Conservation (phyloP, 2,329 filamentous ascomycete species). For the Ceratocystis smalleyi region DNA sequence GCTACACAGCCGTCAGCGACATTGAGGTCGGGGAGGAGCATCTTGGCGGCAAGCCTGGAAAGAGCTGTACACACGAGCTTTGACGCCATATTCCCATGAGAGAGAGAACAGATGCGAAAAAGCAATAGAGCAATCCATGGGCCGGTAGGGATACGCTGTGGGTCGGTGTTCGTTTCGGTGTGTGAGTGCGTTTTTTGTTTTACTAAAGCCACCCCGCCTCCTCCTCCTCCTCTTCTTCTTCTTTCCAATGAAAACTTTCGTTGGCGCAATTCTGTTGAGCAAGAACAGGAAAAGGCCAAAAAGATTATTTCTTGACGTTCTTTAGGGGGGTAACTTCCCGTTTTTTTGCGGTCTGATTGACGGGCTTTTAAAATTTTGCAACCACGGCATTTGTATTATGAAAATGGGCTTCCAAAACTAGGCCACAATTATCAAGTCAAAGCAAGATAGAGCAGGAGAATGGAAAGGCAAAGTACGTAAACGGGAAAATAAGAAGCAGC, state of each 20-base stretch:
- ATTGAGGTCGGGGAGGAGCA: background rate
- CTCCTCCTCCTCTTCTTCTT: background rate
- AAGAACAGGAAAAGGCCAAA: background rate
- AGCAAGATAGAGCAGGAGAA: background rate
- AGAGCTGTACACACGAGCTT: background rate
- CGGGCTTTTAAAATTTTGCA: background rate
- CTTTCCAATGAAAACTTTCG: background rate
- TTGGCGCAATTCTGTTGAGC: background rate
- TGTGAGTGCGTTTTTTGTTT: background rate
- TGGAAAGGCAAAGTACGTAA: background rate
- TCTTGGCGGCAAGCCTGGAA: background rate
- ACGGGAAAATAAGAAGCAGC: background rate
- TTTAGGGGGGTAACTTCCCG: background rate
- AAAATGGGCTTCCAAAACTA: too few species aligned
- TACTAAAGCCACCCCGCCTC: background rate
- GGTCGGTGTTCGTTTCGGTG: background rate
- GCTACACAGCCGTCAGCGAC: background rate
- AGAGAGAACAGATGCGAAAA: background rate
- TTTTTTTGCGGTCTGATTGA: background rate
- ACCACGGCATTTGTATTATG: background rate
- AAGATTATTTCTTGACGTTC: background rate
- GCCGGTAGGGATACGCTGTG: background rate
- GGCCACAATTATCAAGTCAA: background rate
- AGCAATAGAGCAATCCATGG: background rate
- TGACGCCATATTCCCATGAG: background rate